Conservation (phyloP, 2,329 filamentous ascomycete genomes). For the Fusarium chuoi region DNA sequence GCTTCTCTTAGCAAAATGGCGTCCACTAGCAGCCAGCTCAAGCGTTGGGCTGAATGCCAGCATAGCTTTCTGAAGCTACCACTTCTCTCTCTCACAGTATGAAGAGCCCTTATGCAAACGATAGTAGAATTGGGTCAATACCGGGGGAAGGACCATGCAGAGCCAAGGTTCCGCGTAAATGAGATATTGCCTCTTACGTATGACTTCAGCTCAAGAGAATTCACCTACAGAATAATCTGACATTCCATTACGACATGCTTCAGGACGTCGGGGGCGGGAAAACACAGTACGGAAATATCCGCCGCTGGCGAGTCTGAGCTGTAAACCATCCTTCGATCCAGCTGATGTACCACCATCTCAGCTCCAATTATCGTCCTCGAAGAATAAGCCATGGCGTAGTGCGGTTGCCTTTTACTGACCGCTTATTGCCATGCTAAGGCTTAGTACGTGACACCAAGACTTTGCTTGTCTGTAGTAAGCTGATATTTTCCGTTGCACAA, state of each 20-base stretch:
- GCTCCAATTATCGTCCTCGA: background rate
- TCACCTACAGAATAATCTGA: background rate
- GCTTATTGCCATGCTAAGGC: background rate
- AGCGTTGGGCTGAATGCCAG: background rate
- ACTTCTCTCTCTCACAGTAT: background rate
- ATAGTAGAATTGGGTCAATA: background rate
- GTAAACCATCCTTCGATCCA: background rate
- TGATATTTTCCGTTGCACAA: background rate
- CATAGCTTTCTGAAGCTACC: background rate
- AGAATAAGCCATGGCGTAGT: background rate
- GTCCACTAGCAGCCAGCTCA: background rate
- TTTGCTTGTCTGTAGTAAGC: background rate
- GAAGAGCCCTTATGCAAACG: too few relatives aligned
- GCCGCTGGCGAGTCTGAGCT: background rate
- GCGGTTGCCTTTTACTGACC: background rate
- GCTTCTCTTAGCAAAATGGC: background rate
- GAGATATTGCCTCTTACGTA: background rate
- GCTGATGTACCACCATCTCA: conserved; percentile 1
- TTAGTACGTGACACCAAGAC: background rate
- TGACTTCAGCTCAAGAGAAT: background rate
- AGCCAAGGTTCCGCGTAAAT: rapidly evolving
- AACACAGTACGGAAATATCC: background rate
- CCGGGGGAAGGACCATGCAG: background rate
- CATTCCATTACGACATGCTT: background rate
- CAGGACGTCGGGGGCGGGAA: background rate